Conservation (phyloP, 371 early-diverging fungal species). For the Mucor velutinosus region DNA sequence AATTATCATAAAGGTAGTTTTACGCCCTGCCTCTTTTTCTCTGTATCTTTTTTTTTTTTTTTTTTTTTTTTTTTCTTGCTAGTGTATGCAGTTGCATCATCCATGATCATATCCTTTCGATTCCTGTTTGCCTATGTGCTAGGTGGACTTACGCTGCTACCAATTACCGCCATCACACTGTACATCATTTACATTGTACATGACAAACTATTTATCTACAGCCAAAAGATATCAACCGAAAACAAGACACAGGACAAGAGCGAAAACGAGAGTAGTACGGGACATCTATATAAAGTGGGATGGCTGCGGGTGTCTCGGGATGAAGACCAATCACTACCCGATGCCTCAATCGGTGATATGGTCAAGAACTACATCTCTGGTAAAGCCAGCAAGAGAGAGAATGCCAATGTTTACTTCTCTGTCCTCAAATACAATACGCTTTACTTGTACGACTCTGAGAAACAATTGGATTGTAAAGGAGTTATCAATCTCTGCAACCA, state of each 20-base stretch:
- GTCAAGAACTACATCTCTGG: constrained; percentile 42
- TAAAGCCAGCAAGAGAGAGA: constrained; percentile 29
- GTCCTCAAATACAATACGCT: constrained; percentile 81
- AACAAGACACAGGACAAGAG: not conserved
- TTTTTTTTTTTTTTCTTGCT: not conserved
- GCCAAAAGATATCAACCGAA: not conserved
- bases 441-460: constrained; percentile 83
- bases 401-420: constrained; percentile 67
- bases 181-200: not conserved
- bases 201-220: not conserved
- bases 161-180: constrained; percentile 12
- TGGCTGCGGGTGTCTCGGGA: constrained; percentile 51
- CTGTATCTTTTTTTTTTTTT: constrained; percentile 3
- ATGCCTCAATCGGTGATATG: constrained; percentile 40
- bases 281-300: constrained; percentile 48
- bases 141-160: constrained; percentile 54
- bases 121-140: constrained; percentile 24
- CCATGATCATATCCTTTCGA: constrained; percentile 5
- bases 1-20: not conserved
- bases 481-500: constrained; percentile 72
- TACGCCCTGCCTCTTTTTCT: not conserved
- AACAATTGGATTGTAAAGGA: constrained; percentile 76
- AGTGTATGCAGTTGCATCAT: not conserved
- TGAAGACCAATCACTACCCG: constrained; percentile 25
- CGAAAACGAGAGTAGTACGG: not conserved